A percentile compares a stretch with the other conserved stretches of the same genome.
Conservation (phyloP, 768 basidiomycete genomes). For the Amanita rubescens region DNA sequence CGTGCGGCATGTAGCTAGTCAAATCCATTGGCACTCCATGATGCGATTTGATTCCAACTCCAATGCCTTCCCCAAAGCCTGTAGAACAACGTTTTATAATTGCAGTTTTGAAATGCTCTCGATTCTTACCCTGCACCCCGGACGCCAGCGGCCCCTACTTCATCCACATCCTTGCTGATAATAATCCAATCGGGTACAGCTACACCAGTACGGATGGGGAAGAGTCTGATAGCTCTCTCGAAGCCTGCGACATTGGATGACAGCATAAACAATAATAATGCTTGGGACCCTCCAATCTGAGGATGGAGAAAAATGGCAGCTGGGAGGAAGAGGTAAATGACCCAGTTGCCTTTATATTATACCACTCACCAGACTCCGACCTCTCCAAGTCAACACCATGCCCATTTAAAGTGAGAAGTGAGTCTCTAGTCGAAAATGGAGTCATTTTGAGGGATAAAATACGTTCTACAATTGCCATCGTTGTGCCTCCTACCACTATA, state of each 20-base stretch:
- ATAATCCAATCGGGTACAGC: conserved; percentile 74
- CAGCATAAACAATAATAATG: conserved; percentile 46
- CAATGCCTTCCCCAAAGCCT: conserved; percentile 24
- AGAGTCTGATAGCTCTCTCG: conserved; percentile 64
- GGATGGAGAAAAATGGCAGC: conserved; percentile 63
- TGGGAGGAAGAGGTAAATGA: conserved; percentile 14
- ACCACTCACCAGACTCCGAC: conserved; percentile 21
- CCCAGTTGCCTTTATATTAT: not conserved
- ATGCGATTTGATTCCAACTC: conserved; percentile 19
- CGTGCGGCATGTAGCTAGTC: conserved; percentile 7
- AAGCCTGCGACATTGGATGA: conserved; percentile 50
- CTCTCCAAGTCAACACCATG: conserved; percentile 19
- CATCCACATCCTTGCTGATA: conserved; percentile 43
- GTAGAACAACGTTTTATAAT: not conserved
- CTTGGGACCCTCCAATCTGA: conserved; percentile 36
- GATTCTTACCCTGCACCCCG: conserved; percentile 64
- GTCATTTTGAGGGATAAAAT: conserved; percentile 27
- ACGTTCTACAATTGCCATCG: conserved; percentile 23
- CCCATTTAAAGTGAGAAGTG: conserved; percentile 11
- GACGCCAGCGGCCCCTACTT: conserved; percentile 63
- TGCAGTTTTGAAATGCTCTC: conserved; percentile 2
- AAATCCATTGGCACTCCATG: not conserved
- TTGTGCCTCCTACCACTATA: conserved; percentile 45
- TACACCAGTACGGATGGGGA: conserved; percentile 81
- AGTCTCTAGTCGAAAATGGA: conserved; percentile 19